Base-by-base conservation (phyloP, 192 early-diverging fungal species). In the Coemansia sp. region DNA sequence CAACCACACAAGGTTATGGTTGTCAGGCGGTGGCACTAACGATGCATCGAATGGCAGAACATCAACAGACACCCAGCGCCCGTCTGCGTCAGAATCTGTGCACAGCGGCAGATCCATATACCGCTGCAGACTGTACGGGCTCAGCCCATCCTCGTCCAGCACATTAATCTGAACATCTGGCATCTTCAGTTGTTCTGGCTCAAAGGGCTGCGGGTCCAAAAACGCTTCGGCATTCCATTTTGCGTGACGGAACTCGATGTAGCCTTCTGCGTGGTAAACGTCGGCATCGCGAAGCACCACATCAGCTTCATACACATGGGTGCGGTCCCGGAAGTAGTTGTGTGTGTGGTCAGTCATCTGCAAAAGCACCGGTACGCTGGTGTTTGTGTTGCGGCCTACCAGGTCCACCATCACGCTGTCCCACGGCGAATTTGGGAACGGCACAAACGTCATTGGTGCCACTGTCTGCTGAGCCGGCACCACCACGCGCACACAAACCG, bases 241-340 rank as follows among this genome's bases (percentile, higher is more conserved):
- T 3, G 73, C 84, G 19, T 76, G 69, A 8, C 70, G 55, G 64
- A 67, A 84, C 64, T 85, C 84, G 5, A 85, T 39, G 17, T 55
- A 53, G 0, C 70, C 73, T 21, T 66, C 58, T 2, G 82, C 50
- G 12, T 29, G 8, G 65, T 66, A 85, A n/a, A 37, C 29, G 23
- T 81, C 84, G 2, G 41, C 56, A 43, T 85, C 79, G 3, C 69
- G 63, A 32, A 85, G 35, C 29, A 48, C 32, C 23, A 84, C 63
- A 43, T 82, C 74, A 7, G 79, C 76, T 50, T 85, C 79, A 50
- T 85, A 85, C 2, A 85, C 54, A 59, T 85, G 84, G 14, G 72
- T 59, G 57, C 62, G 48, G 9, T 72, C 56, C 37, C 75, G 67
- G 21, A 63, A 48, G 41, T 47, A 24, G 58, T 67, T 81, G 58